These are phyloP conservation scores for Paxillus ammoniavirescens DNA, from an alignment of 768 basidiomycete species.

Conservation along the genomic window DNA sequence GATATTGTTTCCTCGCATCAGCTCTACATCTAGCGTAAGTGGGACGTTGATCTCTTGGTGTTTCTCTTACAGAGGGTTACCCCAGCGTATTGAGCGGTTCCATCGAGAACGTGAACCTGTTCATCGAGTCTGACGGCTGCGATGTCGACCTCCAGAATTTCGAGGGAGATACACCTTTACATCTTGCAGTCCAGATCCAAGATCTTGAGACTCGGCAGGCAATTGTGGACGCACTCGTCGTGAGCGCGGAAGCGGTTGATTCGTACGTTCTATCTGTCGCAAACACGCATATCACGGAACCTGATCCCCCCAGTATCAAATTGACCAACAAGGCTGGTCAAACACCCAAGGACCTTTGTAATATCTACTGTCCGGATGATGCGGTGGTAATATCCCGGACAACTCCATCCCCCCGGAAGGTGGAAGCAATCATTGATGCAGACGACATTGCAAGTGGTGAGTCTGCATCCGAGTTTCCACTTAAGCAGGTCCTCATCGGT, in stretches of 20 bases:
- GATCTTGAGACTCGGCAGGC: constrained; percentile 11
- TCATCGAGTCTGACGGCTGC: constrained; percentile 27
- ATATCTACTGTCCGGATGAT: constrained; percentile 21
- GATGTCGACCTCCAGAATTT: constrained; percentile 28
- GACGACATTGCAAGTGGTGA: constrained; percentile 22
- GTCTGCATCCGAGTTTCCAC: background rate
- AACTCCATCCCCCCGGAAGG: constrained; percentile 15
- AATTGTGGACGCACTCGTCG: constrained; percentile 23
- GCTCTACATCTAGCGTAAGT: constrained; percentile 34
- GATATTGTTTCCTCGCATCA: constrained; percentile 8
- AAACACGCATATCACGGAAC: background rate
- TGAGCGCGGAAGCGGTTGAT: constrained; percentile 21
- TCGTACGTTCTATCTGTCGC: constrained; percentile 15
- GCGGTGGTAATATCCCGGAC: constrained; percentile 16
- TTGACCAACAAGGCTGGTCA: constrained; percentile 26
- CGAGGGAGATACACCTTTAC: constrained; percentile 26
- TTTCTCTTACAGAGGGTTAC: background rate
- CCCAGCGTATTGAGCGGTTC: constrained; percentile 16
- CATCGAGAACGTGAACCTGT: constrained; percentile 17
- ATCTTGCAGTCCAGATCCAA: constrained; percentile 24
- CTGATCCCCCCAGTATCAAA: constrained; percentile 14
- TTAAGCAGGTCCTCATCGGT: background rate
- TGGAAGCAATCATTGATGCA: constrained; percentile 6
- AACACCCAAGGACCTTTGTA: constrained; percentile 22
- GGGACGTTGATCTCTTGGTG: background rate